Conservation (phyloP, 306 rosid species). For the Quercus berberidifolia region DNA sequence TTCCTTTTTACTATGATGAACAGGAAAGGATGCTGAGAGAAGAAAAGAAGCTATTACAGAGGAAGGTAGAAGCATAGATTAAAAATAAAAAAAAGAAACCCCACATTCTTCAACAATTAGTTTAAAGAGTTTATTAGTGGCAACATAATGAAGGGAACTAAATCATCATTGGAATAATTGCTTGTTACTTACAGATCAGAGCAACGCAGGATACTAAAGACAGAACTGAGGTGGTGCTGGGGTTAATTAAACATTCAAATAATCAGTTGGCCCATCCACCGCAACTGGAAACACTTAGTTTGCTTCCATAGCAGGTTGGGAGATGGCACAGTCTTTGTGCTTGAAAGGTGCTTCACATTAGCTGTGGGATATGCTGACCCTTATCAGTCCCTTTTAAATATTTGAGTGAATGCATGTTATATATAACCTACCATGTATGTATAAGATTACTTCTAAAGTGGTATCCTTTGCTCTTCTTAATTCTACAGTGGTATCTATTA, state of each 20-base stretch:
- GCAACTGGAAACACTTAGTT: background rate
- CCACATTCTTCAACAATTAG: background rate
- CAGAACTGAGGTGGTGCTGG: background rate
- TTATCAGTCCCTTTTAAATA: background rate
- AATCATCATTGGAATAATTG: background rate
- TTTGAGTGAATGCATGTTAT: background rate
- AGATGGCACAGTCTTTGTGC: background rate
- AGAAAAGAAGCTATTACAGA: constrained; percentile 12
- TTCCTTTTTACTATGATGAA: background rate
- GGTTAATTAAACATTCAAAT: background rate
- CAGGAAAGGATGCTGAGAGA: constrained; percentile 11
- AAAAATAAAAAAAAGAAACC: background rate
- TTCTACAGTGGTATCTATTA: too few relatives aligned
- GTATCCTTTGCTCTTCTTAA: background rate
- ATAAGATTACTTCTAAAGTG: background rate
- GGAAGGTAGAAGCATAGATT: constrained; percentile 5
- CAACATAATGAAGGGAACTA: background rate
- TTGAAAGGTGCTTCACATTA: background rate
- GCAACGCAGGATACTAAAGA: background rate
- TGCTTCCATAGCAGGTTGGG: background rate
- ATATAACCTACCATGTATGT: background rate
- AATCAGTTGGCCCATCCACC: background rate
- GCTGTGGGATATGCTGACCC: background rate
- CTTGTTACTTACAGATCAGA: constrained; percentile 18
- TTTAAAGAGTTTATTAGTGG: background rate